A percentile compares a stretch with the other conserved stretches of the same genome.
phyloP scores from a whole-genome alignment of 768 basidiomycete genomes.

The Chalciporus chontae region DNA sequence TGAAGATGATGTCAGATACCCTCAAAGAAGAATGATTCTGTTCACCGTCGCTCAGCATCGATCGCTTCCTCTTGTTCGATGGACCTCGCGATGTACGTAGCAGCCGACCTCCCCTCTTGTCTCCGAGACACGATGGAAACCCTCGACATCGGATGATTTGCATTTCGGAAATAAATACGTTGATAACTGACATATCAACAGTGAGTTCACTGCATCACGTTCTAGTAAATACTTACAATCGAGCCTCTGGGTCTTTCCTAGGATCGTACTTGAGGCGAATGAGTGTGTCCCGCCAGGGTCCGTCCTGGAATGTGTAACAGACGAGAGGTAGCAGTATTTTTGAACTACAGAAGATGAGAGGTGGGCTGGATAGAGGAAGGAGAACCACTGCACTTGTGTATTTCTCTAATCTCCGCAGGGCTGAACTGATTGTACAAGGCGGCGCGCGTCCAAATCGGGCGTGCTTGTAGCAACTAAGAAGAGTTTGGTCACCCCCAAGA shows the following conservation, averaged over 20 bases:
- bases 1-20: background rate
- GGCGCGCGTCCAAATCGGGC: slow-evolving; percentile 88
- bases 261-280: slow-evolving; percentile 90
- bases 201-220: background rate
- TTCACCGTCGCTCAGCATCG: slow-evolving; percentile 31
- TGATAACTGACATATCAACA: slow-evolving; percentile 67
- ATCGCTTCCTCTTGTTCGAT: slow-evolving; percentile 32
- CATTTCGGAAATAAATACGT: slow-evolving; percentile 85
- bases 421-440: slow-evolving; percentile 82
- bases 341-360: slow-evolving; percentile 46
- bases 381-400: slow-evolving; percentile 59
- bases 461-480: slow-evolving; percentile 61
- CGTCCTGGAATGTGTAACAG: slow-evolving; percentile 89
- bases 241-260: slow-evolving; percentile 61
- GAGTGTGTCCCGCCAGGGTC: slow-evolving; percentile 90
- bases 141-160: slow-evolving; percentile 74
- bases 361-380: background rate
- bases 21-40: background rate
- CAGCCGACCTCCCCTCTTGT: slow-evolving; percentile 40
- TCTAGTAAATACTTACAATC: slow-evolving; percentile 57
- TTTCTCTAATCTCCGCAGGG: slow-evolving; percentile 60
- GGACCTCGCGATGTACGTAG: slow-evolving; percentile 27
- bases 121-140: slow-evolving; percentile 72
- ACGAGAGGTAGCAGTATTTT: slow-evolving; percentile 78
- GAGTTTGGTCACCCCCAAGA: background rate